phyloP scores from a whole-genome alignment of 1,284 basidiomycete genomes.

The Trametes polyzona region DNA sequence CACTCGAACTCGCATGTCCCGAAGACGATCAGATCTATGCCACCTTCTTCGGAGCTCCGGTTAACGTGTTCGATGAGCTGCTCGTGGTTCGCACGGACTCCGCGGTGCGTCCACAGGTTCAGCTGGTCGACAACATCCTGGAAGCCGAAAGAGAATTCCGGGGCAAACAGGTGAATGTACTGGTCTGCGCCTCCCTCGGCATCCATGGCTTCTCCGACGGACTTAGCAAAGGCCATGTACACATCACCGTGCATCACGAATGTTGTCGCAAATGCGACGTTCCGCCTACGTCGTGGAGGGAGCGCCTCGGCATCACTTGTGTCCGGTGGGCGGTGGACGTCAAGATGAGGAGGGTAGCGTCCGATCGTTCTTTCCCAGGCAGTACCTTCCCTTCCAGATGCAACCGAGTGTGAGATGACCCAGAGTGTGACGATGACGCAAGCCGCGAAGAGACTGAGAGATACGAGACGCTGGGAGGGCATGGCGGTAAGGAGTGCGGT shows the following conservation, averaged over 20 bases:
- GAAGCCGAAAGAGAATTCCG: slow-evolving; percentile 36
- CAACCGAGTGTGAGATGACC: slow-evolving; percentile 10
- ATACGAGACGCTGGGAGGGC: slow-evolving; percentile 2
- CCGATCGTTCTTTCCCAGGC: neutral
- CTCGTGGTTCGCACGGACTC: slow-evolving; percentile 26
- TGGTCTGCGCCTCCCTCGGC: slow-evolving; percentile 16
- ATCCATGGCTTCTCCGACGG: slow-evolving; percentile 34
- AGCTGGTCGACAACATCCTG: slow-evolving; percentile 35
- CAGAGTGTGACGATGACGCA: slow-evolving; percentile 14
- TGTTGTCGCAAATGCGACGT: slow-evolving; percentile 36
- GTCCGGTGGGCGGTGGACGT: neutral
- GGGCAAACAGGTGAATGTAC: slow-evolving; percentile 35
- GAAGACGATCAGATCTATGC: slow-evolving; percentile 39
- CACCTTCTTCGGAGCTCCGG: slow-evolving; percentile 21
- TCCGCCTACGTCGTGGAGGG: slow-evolving; percentile 17
- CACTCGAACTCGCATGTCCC: slow-evolving; percentile 44
- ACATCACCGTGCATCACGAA: slow-evolving; percentile 42
- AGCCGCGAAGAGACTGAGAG: slow-evolving; percentile 8
- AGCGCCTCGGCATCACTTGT: neutral
- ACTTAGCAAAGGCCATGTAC: slow-evolving; percentile 40
- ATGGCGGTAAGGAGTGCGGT: neutral
- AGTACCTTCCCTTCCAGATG: neutral
- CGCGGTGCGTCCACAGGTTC: slow-evolving; percentile 34
- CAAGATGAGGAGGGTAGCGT: slow-evolving; percentile 5
- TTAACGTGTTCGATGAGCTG: slow-evolving; percentile 33